Conservation (phyloP, 805 yeast genomes). For the Wickerhamiella hasegawae region DNA sequence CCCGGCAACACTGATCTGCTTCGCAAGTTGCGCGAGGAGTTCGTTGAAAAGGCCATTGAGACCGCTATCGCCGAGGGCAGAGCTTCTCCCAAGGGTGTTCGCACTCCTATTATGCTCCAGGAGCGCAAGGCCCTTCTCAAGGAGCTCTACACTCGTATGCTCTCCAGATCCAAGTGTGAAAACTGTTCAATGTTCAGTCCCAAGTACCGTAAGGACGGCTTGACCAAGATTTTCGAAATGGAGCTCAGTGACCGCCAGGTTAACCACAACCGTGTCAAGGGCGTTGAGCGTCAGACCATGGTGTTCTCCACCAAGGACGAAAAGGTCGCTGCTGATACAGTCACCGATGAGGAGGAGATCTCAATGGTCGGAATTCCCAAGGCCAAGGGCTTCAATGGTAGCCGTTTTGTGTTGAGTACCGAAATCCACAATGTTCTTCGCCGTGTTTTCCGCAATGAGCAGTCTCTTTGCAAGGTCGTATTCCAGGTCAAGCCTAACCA, state of each 20-base stretch:
- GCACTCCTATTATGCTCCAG: constrained; percentile 73
- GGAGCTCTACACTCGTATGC: constrained; percentile 56
- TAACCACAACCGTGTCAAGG: constrained; percentile 63
- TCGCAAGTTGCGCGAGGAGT: constrained; percentile 45
- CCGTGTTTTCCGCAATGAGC: constrained; percentile 62
- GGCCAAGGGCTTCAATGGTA: constrained; percentile 43
- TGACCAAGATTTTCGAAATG: constrained; percentile 78
- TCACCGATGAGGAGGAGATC: constrained; percentile 22
- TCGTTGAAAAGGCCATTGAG: constrained; percentile 53
- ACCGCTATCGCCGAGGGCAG: constrained; percentile 64
- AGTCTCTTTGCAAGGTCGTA: constrained; percentile 44
- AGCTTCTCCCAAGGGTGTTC: constrained; percentile 47
- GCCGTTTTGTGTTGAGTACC: constrained; percentile 73
- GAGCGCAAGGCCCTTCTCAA: constrained; percentile 63
- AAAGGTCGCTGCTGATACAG: constrained; percentile 14
- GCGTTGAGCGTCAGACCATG: constrained; percentile 58
- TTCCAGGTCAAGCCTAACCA: constrained; percentile 66
- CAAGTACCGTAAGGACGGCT: constrained; percentile 86
- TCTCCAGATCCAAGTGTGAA: constrained; percentile 77
- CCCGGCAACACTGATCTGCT: constrained; percentile 24
- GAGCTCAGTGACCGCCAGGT: constrained; percentile 70
- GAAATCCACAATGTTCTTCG: constrained; percentile 72
- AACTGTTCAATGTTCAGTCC: constrained; percentile 96
- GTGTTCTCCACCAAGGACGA: constrained; percentile 25
- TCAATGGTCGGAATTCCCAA: constrained; percentile 23